phyloP scores from a whole-genome alignment of 192 early-diverging fungal genomes.

The Coemansia sp. region DNA sequence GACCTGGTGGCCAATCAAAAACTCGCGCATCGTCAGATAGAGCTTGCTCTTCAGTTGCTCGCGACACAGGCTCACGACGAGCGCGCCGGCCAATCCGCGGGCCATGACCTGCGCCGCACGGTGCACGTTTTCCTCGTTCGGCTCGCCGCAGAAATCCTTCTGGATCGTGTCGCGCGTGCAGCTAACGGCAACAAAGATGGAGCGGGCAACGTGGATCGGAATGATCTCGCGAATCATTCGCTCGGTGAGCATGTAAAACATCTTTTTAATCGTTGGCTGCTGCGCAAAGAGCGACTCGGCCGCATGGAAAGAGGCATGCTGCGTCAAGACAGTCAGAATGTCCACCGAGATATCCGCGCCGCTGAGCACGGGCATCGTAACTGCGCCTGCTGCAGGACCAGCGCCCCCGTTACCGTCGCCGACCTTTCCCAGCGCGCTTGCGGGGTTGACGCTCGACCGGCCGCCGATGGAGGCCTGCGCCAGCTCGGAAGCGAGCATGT shows the following conservation, averaged over 20 bases:
- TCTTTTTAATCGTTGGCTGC: conserved; percentile 83
- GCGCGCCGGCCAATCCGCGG: conserved; percentile 79
- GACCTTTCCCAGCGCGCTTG: neutral
- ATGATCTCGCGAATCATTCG: conserved; percentile 88
- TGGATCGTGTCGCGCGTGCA: conserved; percentile 87
- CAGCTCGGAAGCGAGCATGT: conserved; percentile 22
- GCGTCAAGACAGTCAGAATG: conserved; percentile 45
- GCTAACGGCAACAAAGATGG: conserved; percentile 88
- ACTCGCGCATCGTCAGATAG: conserved; percentile 51
- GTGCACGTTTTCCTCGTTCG: conserved; percentile 90
- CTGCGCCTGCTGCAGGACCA: neutral
- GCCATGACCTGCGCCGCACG: conserved; percentile 95
- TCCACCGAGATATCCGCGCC: conserved; percentile 46
- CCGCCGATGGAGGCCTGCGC: conserved; percentile 30
- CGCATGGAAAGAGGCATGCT: conserved; percentile 69
- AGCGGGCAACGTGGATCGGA: conserved; percentile 85
- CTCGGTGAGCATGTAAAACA: conserved; percentile 86
- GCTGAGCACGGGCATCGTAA: conserved; percentile 38
- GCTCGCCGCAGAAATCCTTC: conserved; percentile 95
- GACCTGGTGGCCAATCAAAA: conserved; percentile 43
- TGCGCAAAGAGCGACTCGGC: conserved; percentile 73
- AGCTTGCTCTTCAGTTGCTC: conserved; percentile 89
- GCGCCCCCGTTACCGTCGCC: conserved; percentile 1
- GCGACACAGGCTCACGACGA: conserved; percentile 89
- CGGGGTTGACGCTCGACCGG: neutral